Evolutionary conservation across 2,329 filamentous ascomycete species (phyloP), one percentile per base, ranked within the genome.

Genomic region (Colletotrichum spinosum): DNA sequence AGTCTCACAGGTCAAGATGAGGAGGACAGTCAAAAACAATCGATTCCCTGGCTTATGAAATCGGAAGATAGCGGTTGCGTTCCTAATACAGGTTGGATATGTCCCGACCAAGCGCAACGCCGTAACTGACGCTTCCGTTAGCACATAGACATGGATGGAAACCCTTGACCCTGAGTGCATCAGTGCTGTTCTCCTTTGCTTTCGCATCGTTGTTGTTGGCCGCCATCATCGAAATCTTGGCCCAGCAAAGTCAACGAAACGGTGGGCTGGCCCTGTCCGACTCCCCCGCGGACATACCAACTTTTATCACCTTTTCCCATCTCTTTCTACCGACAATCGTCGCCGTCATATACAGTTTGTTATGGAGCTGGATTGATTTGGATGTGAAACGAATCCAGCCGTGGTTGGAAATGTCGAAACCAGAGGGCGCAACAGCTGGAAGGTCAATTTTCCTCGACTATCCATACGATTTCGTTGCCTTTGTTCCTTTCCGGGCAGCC

Each of bases 291-390:
- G 74, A 74, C 0, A 71, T 88, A 0, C 78, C 85, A 0, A 2
- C 74, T 0, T 65, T 68, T 1, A 73, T 72, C 0, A 77, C 68
- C 0, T 79, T 85, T 5, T 59, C 73, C 0, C 87, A 86, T n/a
- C 69, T 83, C 0, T 88, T 87, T 51, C 68, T 83, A 0, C 87
- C 88, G 0, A 89, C 83, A 0, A 76, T 88, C 0, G 55, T 88
- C 0, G 82, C 86, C 0, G 82, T 89, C 0, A 7, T 85, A 0
- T 89, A 87, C 67, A 85, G 85, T 44, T 77, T 89, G 1, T 50
- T 83, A 0, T 90, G 87, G 86, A 81, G 78, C 3, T 88, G 86
- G 85, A 79, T 89, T 0, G 87, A 90, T 55, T 71, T 90, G 0
- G 85, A 90, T 41, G 76, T 81, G 0, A 87, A 88, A 63, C 70